A percentile compares a stretch with the other conserved stretches of the same genome.
phyloP scores from a whole-genome alignment of 176 grass and related monocot species.

The Puccinellia tenuiflora region DNA sequence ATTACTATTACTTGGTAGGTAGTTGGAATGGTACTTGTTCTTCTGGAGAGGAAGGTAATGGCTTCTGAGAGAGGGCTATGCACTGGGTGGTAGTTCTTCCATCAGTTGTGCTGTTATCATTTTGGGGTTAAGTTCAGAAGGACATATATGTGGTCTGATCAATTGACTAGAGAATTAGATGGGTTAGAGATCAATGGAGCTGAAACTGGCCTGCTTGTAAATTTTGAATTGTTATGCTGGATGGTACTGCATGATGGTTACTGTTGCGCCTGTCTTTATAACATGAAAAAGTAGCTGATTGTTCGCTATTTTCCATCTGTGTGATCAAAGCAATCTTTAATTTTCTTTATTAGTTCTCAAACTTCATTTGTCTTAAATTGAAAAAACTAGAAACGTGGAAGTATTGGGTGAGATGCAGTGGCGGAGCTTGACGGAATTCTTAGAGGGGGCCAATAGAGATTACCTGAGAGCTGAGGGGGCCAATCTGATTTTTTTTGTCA shows the following conservation, averaged over 20 bases:
- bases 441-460: too few relatives aligned
- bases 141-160: constrained; percentile 4
- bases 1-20: constrained; percentile 14
- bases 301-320: too few relatives aligned
- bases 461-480: too few relatives aligned
- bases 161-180: constrained; percentile 25
- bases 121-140: constrained; percentile 57
- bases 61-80: constrained; percentile 37
- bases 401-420: too few relatives aligned
- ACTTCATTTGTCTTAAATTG: too few relatives aligned
- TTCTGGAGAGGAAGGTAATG: constrained; percentile 52
- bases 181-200: constrained; percentile 14
- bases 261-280: too few relatives aligned
- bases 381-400: too few relatives aligned
- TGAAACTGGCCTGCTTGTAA: constrained; percentile 28
- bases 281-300: too few relatives aligned
- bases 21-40: constrained; percentile 14
- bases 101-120: constrained; percentile 32
- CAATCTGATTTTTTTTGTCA: too few relatives aligned
- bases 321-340: too few relatives aligned
- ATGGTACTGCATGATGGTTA: constrained; percentile 10
- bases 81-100: constrained; percentile 4
- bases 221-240: not conserved
- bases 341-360: too few relatives aligned
- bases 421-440: too few relatives aligned